Evolutionary conservation across 1,139 yeast genomes (phyloP).

Genomic region (Nakaseomyces glabratus): DNA sequence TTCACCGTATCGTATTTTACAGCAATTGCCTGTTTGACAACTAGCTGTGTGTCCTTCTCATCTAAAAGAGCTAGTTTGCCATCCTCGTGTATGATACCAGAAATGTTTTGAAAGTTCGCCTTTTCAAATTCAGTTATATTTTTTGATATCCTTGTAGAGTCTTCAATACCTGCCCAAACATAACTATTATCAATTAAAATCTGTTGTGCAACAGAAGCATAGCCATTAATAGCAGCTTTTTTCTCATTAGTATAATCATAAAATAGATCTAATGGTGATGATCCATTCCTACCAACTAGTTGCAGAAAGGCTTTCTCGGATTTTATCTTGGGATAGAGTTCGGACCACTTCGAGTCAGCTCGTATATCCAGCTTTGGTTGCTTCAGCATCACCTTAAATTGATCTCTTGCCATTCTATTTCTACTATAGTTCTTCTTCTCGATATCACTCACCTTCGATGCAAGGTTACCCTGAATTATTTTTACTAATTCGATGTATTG

Average conservation of each 20-base stretch:
- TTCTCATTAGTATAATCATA: constrained; percentile 68
- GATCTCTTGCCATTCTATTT: constrained; percentile 61
- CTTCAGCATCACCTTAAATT: constrained; percentile 42
- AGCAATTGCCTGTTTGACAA: constrained; percentile 26
- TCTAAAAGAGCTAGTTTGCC: constrained; percentile 22
- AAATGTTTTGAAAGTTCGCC: background rate
- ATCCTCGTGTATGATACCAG: constrained; percentile 14
- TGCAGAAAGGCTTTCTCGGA: constrained; percentile 51
- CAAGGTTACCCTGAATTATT: constrained; percentile 29
- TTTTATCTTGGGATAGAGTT: constrained; percentile 44
- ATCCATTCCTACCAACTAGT: constrained; percentile 70
- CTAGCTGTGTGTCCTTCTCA: constrained; percentile 26
- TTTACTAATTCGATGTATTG: constrained; percentile 38
- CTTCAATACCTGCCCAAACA: constrained; percentile 15
- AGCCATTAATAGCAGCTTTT: constrained; percentile 45
- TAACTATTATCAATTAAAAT: constrained; percentile 36
- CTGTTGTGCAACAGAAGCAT: constrained; percentile 51
- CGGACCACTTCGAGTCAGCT: constrained; percentile 53
- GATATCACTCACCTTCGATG: constrained; percentile 31
- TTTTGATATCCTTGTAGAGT: constrained; percentile 1
- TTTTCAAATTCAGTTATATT: constrained; percentile 9
- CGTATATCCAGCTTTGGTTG: constrained; percentile 34
- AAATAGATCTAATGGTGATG: constrained; percentile 68
- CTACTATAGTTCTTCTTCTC: constrained; percentile 39
- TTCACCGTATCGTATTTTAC: constrained; percentile 27